These are phyloP conservation scores for Raffaelea ambrosiae DNA, from an alignment of 2,329 filamentous ascomycete species.

Conservation along the genomic window DNA sequence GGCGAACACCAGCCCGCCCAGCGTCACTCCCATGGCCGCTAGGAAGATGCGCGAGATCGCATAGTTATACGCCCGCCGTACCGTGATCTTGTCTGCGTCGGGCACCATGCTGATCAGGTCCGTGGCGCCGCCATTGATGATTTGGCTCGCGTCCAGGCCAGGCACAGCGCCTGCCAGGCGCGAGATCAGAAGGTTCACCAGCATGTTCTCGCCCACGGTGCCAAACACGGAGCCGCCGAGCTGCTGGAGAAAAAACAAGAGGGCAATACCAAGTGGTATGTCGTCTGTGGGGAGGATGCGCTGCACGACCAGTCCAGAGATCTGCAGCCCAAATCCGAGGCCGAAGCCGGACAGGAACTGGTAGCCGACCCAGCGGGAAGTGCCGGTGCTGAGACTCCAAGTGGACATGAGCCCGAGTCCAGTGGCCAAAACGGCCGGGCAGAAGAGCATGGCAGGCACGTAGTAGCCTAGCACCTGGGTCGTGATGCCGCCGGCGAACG, in stretches of 20 bases:
- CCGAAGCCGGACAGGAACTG: conserved; percentile 35
- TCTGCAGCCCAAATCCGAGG: conserved; percentile 32
- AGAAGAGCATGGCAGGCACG: conserved; percentile 32
- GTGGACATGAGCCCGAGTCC: conserved; percentile 31
- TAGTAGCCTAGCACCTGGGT: conserved; percentile 34
- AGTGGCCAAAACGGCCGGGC: conserved; percentile 24
- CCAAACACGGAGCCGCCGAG: conserved; percentile 36
- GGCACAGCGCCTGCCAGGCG: conserved; percentile 19
- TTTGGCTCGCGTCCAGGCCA: conserved; percentile 12
- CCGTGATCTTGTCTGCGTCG: conserved; percentile 8
- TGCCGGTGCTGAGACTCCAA: conserved; percentile 23
- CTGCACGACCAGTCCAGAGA: conserved; percentile 35
- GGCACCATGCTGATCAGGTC: conserved; percentile 13
- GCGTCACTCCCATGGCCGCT: conserved; percentile 45
- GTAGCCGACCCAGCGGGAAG: conserved; percentile 26
- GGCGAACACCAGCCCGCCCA: conserved; percentile 43
- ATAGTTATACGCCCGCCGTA: conserved; percentile 47
- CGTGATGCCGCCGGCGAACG: conserved; percentile 27
- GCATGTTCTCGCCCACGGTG: conserved; percentile 33
- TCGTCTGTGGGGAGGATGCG: conserved; percentile 31
- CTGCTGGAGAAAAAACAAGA: conserved; percentile 35
- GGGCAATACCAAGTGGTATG: conserved; percentile 29
- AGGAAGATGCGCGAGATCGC: conserved; percentile 51
- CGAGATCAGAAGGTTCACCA: conserved; percentile 28
- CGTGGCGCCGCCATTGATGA: conserved; percentile 12